Percentiles rank a stretch among this genome's conserved stretches.
These are phyloP conservation scores for Rhexocercosporidium sp. DNA, from an alignment of 2,329 filamentous ascomycete genomes.

Conservation along the genomic window DNA sequence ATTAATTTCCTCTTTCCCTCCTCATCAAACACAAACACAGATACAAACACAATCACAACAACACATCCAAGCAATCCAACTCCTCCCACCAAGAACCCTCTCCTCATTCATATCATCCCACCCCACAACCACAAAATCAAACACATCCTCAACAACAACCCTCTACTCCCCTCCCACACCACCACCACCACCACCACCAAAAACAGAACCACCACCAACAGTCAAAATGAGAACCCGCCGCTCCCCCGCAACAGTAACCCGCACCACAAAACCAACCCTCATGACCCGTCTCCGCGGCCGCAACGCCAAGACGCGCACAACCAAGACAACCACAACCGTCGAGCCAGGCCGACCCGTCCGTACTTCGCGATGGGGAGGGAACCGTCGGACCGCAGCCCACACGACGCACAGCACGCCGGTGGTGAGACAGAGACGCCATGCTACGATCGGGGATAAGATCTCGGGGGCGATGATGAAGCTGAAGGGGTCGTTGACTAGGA, in stretches of 20 bases:
- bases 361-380: conserved; percentile 33
- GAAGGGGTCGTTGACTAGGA: conserved; percentile 69
- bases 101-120: conserved; percentile 24
- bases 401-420: conserved; percentile 39
- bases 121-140: conserved; percentile 16
- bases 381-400: conserved; percentile 43
- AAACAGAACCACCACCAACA: conserved; percentile 18
- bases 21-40: not conserved
- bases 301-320: conserved; percentile 41
- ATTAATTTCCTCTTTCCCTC: not conserved
- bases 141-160: conserved; percentile 14
- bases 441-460: conserved; percentile 76
- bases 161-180: conserved; percentile 15
- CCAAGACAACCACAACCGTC: conserved; percentile 39
- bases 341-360: conserved; percentile 29
- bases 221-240: conserved; percentile 36
- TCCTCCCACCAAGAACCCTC: conserved; percentile 29
- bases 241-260: conserved; percentile 43
- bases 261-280: conserved; percentile 54
- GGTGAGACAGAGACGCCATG: conserved; percentile 70
- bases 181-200: conserved; percentile 15
- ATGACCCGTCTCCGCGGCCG: conserved; percentile 58
- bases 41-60: not conserved
- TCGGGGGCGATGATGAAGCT: conserved; percentile 77
- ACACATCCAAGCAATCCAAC: not conserved